Base-by-base conservation (phyloP, 371 early-diverging fungal genomes). In the Batrachochytrium dendrobatidis region DNA sequence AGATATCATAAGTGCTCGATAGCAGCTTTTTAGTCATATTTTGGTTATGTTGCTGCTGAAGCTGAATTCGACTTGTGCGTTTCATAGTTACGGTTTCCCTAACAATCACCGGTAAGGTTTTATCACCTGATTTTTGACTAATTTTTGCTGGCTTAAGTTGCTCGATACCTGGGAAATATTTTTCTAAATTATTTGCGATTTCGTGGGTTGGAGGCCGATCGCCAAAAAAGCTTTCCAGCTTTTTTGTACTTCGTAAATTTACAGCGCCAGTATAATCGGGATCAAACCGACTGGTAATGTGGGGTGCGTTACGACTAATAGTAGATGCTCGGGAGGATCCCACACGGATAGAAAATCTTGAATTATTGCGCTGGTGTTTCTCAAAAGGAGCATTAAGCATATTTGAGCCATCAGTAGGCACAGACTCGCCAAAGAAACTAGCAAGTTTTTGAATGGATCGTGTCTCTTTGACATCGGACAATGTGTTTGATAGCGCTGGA, bases 131-230 rank as follows among this genome's bases (percentile, higher is more conserved):
- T n/a, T 39, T n/a, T 12, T 12, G 15, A 39, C n/a, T n/a, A n/a
- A 39, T n/a, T 12, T n/a, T n/a, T 12, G 39, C 39, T n/a, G 39
- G 39, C 53, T 28, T 10, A 24, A 26, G 30, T 24, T 57, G 25
- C 12, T 55, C 49, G 22, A 75, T 50, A 2, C 77, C 79, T 2
- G 95, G 95, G 67, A 97, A 95, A 67, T 88, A 97, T 55, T 89
- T 83, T 32, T 84, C 83, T 25, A 96, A 76, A 63, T 95, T 88
- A 61, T 83, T 84, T 8, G 87, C 86, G 67, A 96, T 93, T 49
- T 89, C 76, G 67, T 91, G 92, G 3, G 90, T 89, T 0, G 93
- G 92, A 1, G 97, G 97, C 17, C 95, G 87, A 68, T 92, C 91
- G 32, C 94, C 94, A 67, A 95, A 92, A 67, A 94, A 89, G 34